These are phyloP conservation scores for Eustoma russellianum DNA, from an alignment of 257 asterid species.

Conservation along the genomic window DNA sequence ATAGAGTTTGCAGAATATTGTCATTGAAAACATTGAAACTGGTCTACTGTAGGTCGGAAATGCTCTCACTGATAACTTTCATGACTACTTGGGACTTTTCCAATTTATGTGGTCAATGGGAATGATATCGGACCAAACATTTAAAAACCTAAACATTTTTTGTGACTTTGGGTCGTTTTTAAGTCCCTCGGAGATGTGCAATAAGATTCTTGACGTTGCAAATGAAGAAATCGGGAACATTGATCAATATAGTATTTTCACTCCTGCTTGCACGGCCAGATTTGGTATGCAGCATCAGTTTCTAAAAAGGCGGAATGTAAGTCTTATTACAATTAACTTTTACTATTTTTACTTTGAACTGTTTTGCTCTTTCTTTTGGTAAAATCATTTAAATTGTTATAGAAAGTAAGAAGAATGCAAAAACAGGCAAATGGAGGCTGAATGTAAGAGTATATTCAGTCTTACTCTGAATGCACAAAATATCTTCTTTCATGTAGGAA, in stretches of 20 bases:
- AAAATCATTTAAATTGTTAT: too few relatives aligned
- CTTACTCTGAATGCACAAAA: too few relatives aligned
- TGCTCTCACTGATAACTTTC: slow-evolving; percentile 80
- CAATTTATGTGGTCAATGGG: slow-evolving; percentile 89
- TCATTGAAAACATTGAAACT: neutral
- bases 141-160: slow-evolving; percentile 49
- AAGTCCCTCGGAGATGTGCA: slow-evolving; percentile 38
- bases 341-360: too few relatives aligned
- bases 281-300: slow-evolving; percentile 29
- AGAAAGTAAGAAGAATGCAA: too few relatives aligned
- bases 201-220: slow-evolving; percentile 44
- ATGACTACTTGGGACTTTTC: slow-evolving; percentile 73
- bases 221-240: slow-evolving; percentile 69
- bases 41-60: slow-evolving; percentile 69
- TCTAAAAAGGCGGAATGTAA: slow-evolving; percentile 43
- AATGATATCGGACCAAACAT: slow-evolving; percentile 88
- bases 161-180: slow-evolving; percentile 56
- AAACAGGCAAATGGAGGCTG: too few relatives aligned
- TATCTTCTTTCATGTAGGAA: too few relatives aligned
- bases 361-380: too few relatives aligned
- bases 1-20: neutral
- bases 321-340: slow-evolving; percentile 7
- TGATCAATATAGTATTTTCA: slow-evolving; percentile 81
- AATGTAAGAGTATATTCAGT: too few relatives aligned
- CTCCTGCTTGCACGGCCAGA: slow-evolving; percentile 76